phyloP scores from a whole-genome alignment of 2,329 filamentous ascomycete genomes.

The Lojkania enalia region DNA sequence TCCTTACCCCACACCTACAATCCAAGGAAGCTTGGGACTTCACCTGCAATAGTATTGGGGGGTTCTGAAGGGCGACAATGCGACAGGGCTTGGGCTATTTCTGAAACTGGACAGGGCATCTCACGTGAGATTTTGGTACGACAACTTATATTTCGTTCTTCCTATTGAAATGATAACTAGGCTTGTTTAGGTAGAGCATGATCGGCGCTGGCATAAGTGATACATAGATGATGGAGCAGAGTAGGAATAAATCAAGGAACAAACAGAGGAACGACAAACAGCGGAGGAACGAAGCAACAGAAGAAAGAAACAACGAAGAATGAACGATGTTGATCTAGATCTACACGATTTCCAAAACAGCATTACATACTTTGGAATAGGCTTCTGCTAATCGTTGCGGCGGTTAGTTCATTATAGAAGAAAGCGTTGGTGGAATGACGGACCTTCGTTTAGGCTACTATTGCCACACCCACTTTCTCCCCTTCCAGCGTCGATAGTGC shows the following conservation, averaged over 20 bases:
- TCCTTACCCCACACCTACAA: slow-evolving; percentile 11
- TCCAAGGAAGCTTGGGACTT: slow-evolving; percentile 13
- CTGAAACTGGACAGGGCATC: neutral
- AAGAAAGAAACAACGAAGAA: neutral
- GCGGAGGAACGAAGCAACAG: neutral
- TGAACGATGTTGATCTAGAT: neutral
- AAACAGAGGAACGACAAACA: neutral
- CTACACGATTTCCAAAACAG: neutral
- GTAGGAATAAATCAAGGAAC: neutral
- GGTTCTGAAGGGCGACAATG: slow-evolving; percentile 3
- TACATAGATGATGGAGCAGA: neutral
- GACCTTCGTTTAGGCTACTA: no score
- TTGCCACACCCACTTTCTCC: no score
- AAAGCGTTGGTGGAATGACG: no score
- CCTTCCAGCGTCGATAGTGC: no score
- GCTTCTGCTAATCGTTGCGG: no score
- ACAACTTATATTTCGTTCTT: neutral
- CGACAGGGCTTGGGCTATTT: neutral
- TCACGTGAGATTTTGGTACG: neutral
- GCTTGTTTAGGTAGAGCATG: neutral
- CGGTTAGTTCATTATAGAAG: no score
- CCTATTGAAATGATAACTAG: neutral
- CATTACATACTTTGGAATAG: no score
- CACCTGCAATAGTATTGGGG: slow-evolving; percentile 3
- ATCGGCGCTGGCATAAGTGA: neutral